phyloP scores from a whole-genome alignment of 768 basidiomycete genomes.

The Mycena maculata region DNA sequence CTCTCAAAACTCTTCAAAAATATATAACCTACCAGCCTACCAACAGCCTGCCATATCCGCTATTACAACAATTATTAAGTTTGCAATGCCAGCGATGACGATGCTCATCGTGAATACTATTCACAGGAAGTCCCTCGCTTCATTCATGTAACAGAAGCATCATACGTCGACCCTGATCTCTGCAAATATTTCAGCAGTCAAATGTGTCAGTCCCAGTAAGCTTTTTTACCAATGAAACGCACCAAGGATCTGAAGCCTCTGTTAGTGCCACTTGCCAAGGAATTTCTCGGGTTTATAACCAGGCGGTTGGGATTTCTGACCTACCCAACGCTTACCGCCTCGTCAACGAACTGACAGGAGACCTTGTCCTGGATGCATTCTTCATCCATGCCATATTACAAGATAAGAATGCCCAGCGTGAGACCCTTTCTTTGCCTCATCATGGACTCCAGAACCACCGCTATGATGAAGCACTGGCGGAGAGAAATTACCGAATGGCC shows the following conservation, averaged over 20 bases:
- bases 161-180: background rate
- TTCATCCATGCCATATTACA: background rate
- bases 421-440: background rate
- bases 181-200: background rate
- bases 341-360: background rate
- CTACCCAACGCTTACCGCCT: background rate
- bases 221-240: too few species aligned
- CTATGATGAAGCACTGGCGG: background rate
- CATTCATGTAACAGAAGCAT: conserved; percentile 17
- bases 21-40: too few species aligned
- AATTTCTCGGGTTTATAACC: conserved; percentile 9
- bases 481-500: conserved; percentile 9
- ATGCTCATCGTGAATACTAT: conserved; percentile 5
- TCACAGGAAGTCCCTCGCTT: background rate
- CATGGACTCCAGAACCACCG: conserved; percentile 3
- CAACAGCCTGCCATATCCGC: conserved; percentile 10
- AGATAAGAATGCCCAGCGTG: background rate
- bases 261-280: conserved; percentile 5
- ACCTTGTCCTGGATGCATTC: conserved; percentile 5
- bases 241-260: background rate
- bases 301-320: background rate
- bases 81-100: background rate
- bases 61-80: conserved; percentile 22
- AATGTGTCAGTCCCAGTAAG: conserved; percentile 4
- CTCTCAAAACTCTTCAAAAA: background rate